Conservation (phyloP, 2,329 filamentous ascomycete genomes). For the Chaetomiaceae sp. region DNA sequence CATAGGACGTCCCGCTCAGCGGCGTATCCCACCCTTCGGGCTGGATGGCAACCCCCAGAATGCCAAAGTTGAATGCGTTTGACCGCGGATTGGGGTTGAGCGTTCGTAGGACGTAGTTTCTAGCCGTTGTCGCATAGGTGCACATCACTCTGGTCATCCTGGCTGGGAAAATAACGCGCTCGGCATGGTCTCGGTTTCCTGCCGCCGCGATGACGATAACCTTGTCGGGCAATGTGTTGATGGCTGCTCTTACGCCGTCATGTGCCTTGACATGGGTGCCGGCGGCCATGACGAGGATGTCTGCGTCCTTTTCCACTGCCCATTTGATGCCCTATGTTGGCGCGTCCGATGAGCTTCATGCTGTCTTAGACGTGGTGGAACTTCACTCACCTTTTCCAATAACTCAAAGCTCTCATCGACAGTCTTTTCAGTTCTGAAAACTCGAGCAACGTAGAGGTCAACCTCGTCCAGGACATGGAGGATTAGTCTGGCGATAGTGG, state of each 20-base stretch:
- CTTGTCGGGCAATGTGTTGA: background rate
- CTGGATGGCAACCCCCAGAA: slow-evolving; percentile 11
- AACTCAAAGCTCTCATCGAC: background rate
- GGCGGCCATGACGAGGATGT: slow-evolving; percentile 7
- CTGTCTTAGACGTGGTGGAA: too few relatives aligned
- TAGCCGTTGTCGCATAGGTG: slow-evolving; percentile 2
- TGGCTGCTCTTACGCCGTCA: background rate
- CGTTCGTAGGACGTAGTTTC: background rate
- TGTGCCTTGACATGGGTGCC: background rate
- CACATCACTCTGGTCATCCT: slow-evolving; percentile 1
- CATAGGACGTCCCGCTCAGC: slow-evolving; percentile 10
- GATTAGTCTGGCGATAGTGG: background rate
- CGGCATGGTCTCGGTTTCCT: background rate
- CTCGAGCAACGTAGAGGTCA: background rate
- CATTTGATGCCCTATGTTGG: background rate
- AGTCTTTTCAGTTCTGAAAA: background rate
- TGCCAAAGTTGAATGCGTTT: slow-evolving; percentile 16
- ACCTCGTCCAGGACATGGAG: background rate
- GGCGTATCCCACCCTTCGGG: background rate
- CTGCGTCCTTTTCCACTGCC: slow-evolving; percentile 1
- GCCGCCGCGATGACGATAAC: slow-evolving; percentile 7
- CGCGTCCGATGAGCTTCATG: too few relatives aligned
- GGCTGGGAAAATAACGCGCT: background rate
- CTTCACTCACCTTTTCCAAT: background rate
- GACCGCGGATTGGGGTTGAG: background rate